Conservation (phyloP, 306 rosid genomes). For the Fragaria iinumae region DNA sequence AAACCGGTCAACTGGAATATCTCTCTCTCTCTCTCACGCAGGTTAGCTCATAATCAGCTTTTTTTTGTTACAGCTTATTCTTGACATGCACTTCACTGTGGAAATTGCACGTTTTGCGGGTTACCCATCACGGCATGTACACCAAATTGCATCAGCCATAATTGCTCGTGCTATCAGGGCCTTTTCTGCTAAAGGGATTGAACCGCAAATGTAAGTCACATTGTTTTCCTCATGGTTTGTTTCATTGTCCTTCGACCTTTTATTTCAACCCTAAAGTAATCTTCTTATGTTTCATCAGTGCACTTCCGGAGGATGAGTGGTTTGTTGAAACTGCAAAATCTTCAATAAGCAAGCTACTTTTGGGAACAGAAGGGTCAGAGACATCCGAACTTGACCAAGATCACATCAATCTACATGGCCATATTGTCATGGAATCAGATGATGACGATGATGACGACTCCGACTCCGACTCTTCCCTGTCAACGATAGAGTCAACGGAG, state of each 20-base stretch:
- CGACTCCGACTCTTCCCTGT: constrained; percentile 53
- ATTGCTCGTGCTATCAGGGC: constrained; percentile 88
- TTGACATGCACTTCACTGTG: constrained; percentile 98
- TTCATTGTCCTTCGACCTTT: neutral
- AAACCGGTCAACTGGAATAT: neutral
- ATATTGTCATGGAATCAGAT: constrained; percentile 58
- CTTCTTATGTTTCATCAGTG: constrained; percentile 42
- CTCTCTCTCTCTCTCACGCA: neutral
- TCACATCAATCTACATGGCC: constrained; percentile 55
- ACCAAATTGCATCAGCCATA: constrained; percentile 88
- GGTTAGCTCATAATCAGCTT: constrained; percentile 4
- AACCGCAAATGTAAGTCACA: constrained; percentile 68
- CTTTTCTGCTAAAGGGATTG: constrained; percentile 80
- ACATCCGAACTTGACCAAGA: constrained; percentile 71
- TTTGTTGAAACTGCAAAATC: constrained; percentile 86
- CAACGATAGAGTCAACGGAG: constrained; percentile 59
- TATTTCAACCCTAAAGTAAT: constrained; percentile 20
- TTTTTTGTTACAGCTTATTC: constrained; percentile 66
- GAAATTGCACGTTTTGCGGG: constrained; percentile 94
- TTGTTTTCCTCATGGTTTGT: neutral
- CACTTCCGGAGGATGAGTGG: constrained; percentile 96
- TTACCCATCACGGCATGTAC: constrained; percentile 81
- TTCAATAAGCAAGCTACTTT: constrained; percentile 72
- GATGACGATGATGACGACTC: constrained; percentile 29
- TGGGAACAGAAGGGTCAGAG: constrained; percentile 77